A percentile compares a stretch with the other conserved stretches of the same genome.
These are phyloP conservation scores for Aspergillus transmontanensis DNA, from an alignment of 2,329 filamentous ascomycete species.

Conservation along the genomic window DNA sequence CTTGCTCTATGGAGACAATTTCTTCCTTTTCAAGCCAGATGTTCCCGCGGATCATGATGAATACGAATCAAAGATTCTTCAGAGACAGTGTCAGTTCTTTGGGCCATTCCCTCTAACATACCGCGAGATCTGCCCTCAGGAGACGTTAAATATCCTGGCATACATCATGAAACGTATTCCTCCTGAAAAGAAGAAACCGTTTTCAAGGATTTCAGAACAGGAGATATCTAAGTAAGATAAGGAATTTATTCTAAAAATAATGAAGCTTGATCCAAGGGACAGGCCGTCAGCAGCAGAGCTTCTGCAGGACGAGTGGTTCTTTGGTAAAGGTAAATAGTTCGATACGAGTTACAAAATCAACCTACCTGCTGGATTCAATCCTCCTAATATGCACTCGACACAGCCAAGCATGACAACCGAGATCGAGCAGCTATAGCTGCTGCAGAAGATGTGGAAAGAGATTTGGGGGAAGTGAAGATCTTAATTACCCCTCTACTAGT, in stretches of 20 bases:
- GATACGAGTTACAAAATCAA: no score
- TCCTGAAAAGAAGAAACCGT: background rate
- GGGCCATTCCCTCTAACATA: conserved; percentile 4
- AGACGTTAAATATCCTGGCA: background rate
- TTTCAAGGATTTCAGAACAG: background rate
- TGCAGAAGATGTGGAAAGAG: no score
- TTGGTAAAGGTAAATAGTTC: no score
- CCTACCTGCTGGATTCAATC: no score
- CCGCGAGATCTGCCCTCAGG: background rate
- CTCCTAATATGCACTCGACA: no score
- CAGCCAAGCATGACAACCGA: no score
- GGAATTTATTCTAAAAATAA: conserved; percentile 31
- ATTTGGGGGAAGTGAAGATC: no score
- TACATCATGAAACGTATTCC: background rate
- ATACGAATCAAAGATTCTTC: conserved; percentile 27
- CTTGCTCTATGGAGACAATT: conserved; percentile 21
- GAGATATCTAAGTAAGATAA: conserved; percentile 37
- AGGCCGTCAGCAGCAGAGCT: conserved; percentile 43
- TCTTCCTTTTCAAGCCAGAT: conserved; percentile 26
- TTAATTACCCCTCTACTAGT: no score
- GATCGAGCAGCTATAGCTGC: no score
- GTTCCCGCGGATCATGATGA: conserved; percentile 23
- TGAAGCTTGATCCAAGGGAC: conserved; percentile 42
- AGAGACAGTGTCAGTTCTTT: background rate
- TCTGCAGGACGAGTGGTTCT: conserved; percentile 42